Conservation (phyloP, 164 flowering plant species). For the Litsea cubeba region DNA sequence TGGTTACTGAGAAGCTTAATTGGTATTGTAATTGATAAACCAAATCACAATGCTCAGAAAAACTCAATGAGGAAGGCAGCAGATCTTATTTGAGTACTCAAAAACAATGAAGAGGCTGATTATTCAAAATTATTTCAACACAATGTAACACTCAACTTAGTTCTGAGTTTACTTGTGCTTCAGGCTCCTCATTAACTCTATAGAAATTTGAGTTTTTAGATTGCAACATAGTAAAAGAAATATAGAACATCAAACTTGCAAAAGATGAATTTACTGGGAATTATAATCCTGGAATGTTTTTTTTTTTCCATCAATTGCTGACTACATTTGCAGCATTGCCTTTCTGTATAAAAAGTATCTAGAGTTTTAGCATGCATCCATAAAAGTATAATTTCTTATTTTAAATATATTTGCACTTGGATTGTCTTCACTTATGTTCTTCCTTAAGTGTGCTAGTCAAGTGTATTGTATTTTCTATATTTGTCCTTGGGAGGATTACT, state of each 20-base stretch:
- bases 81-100: background rate
- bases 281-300: background rate
- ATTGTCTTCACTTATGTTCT: too few relatives aligned
- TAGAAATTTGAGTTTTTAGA: background rate
- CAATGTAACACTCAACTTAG: background rate
- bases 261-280: background rate
- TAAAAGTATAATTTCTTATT: too few relatives aligned
- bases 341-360: background rate
- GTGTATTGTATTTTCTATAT: too few relatives aligned
- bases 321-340: background rate
- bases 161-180: background rate
- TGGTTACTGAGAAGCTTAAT: too few relatives aligned
- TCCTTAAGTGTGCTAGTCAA: too few relatives aligned
- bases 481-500: background rate
- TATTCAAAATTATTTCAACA: background rate
- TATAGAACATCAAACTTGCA: background rate
- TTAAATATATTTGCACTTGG: background rate
- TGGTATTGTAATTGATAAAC: too few relatives aligned
- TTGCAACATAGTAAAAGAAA: too few relatives aligned
- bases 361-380: too few relatives aligned
- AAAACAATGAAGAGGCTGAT: background rate
- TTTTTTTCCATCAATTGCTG: background rate
- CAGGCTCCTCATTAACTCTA: background rate
- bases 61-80: background rate
- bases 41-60: too few relatives aligned